Base-by-base conservation (phyloP, 2,329 filamentous ascomycete species). In the Drechslerella dactyloides region DNA sequence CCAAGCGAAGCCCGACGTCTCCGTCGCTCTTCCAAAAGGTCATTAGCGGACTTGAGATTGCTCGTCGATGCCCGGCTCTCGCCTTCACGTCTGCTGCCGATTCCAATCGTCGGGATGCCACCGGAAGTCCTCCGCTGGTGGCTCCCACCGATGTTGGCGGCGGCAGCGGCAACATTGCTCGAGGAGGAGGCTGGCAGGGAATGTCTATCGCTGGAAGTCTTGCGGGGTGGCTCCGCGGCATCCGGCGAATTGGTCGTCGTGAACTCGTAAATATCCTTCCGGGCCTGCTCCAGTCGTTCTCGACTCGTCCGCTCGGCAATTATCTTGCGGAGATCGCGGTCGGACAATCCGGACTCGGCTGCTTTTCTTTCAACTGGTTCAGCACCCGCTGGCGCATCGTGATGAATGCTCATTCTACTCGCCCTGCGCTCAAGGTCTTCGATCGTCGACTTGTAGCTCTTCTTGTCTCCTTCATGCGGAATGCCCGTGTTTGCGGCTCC, bases 71-170 rank as follows among this genome's bases (percentile, higher is more conserved):
- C 40, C n/a, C 52, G 54, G 10, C 10, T 35, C 10, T 65, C 68
- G 3, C 50, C 50, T 8, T 72, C 68, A 15, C 56, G 55, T 51
- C 50, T 51, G 33, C 46, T 52, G n/a, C 60, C 58, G 15, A 65
- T 65, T 23, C 55, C 68, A 19, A 64, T 65, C 13, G 37, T 64
- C n/a, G 60, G 10, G 17, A 65, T 37, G 8, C 68, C 60, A n/a
- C 68, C 68, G 17, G 68, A 72, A 13, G 68, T 72, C 35, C 68
- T 60, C 37, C 68, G 50, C 19, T 60, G 56, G 19, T 72, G 68
- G 8, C 68, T 72, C 11, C 68, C 33, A 11, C 57, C 51, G 8
- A 56, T 24, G 8, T 1, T 54, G 13, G 46, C 11, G 6, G 44
- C 46, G 11, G 24, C 2, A 8, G 21, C 4, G 10, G 6, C 21